Percentiles rank a stretch among this genome's conserved stretches.
phyloP scores from a whole-genome alignment of 805 yeast species.

The Candida tammaniensis region DNA sequence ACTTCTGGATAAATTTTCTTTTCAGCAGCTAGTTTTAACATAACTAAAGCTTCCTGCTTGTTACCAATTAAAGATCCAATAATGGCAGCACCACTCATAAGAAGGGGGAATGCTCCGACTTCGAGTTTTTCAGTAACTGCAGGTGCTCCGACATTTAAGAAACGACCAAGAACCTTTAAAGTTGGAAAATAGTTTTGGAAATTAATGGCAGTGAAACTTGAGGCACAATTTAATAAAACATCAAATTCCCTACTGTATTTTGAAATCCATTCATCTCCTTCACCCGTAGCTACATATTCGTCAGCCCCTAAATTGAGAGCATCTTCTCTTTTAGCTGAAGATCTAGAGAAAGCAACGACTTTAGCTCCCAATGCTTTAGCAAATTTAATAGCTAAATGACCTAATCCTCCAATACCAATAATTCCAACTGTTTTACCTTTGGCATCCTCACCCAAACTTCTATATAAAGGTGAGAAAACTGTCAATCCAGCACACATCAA shows the following conservation, averaged over 20 bases:
- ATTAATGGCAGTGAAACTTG: slow-evolving; percentile 48
- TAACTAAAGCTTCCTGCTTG: slow-evolving; percentile 31
- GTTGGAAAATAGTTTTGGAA: slow-evolving; percentile 42
- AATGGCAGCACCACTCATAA: slow-evolving; percentile 23
- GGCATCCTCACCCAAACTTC: slow-evolving; percentile 27
- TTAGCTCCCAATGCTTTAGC: slow-evolving; percentile 66
- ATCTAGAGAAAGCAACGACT: slow-evolving; percentile 44
- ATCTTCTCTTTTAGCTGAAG: slow-evolving; percentile 27
- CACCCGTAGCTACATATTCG: slow-evolving; percentile 48
- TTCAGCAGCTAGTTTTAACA: slow-evolving; percentile 37
- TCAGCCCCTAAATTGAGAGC: slow-evolving; percentile 33
- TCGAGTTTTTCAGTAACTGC: slow-evolving; percentile 19
- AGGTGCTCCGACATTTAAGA: slow-evolving; percentile 28
- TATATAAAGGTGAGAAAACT: slow-evolving; percentile 43
- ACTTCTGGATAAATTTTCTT: slow-evolving; percentile 31
- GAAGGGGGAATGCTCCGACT: slow-evolving; percentile 21
- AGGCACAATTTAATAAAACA: slow-evolving; percentile 52
- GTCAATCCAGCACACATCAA: slow-evolving; percentile 58
- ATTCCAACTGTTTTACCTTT: slow-evolving; percentile 49
- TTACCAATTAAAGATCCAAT: slow-evolving; percentile 33
- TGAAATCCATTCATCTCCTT: slow-evolving; percentile 40
- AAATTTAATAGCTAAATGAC: slow-evolving; percentile 59
- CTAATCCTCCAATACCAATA: slow-evolving; percentile 67
- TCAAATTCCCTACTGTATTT: slow-evolving; percentile 40
- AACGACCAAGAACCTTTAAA: slow-evolving; percentile 21